Evolutionary conservation across 2,329 filamentous ascomycete species (phyloP).

Genomic region (Lanzia echinophila): DNA sequence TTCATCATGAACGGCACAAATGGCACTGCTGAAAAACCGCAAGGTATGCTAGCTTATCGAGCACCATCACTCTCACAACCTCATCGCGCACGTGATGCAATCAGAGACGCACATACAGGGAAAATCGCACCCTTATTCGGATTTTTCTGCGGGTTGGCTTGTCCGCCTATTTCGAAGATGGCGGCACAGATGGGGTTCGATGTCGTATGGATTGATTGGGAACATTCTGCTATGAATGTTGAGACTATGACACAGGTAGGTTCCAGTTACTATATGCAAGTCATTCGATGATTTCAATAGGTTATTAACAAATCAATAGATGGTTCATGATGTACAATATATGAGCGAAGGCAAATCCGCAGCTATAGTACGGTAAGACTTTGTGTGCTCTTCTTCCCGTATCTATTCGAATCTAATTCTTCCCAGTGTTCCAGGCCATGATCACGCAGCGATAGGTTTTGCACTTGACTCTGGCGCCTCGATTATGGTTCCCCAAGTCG

Average conservation of each 20-base stretch:
- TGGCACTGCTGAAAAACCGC: too few species aligned
- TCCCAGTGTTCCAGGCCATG: conserved; percentile 38
- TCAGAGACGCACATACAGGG: conserved; percentile 40
- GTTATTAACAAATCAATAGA: conserved; percentile 21
- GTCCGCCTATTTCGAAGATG: conserved; percentile 35
- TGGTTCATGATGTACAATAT: conserved; percentile 42
- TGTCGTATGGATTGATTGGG: conserved; percentile 42
- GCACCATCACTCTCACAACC: conserved; percentile 42
- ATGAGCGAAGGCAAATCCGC: conserved; percentile 40
- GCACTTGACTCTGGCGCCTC: conserved; percentile 44
- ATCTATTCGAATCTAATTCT: too few species aligned
- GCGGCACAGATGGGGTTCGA: conserved; percentile 40
- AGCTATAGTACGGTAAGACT: conserved; percentile 38
- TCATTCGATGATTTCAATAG: too few species aligned
- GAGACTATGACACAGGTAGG: conserved; percentile 42
- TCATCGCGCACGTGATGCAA: conserved; percentile 38
- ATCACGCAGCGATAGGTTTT: conserved; percentile 41
- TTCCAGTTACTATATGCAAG: too few species aligned
- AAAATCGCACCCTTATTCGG: conserved; percentile 39
- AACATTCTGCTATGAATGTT: conserved; percentile 39
- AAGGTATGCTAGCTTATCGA: conserved; percentile 37
- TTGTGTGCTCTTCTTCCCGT: too few species aligned
- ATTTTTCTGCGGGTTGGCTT: conserved; percentile 37
- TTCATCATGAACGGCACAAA: too few species aligned
- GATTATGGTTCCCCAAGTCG: conserved; percentile 41